phyloP scores from a whole-genome alignment of 2,329 filamentous ascomycete species.

The Aspergillus floridensis region DNA sequence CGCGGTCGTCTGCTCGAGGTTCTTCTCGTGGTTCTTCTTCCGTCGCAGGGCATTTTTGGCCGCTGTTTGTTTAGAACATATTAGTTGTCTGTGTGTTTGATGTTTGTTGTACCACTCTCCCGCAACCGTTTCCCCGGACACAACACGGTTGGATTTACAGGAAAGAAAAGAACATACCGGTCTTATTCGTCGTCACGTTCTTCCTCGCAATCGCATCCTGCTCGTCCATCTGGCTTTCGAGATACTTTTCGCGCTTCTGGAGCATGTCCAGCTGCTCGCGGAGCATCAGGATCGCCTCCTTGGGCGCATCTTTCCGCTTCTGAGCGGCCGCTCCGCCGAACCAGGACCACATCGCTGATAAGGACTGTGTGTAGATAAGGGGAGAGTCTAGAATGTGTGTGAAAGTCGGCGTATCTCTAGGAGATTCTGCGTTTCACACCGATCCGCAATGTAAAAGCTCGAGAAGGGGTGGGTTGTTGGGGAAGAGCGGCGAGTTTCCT shows the following conservation, averaged over 20 bases:
- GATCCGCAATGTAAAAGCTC: background rate
- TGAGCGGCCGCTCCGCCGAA: conserved; percentile 80
- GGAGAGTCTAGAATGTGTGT: background rate
- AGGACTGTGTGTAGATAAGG: background rate
- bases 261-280: conserved; percentile 94
- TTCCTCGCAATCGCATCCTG: conserved; percentile 87
- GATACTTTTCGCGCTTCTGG: conserved; percentile 89
- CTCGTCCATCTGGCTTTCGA: conserved; percentile 89
- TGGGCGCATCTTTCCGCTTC: conserved; percentile 89
- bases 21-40: conserved; percentile 92
- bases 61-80: conserved; percentile 52
- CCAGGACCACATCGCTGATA: conserved; percentile 70
- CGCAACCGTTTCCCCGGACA: no score
- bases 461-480: background rate
- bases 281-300: conserved; percentile 90
- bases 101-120: background rate
- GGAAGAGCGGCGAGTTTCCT: background rate
- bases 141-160: no score
- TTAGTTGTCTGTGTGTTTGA: background rate
- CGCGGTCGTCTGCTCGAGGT: conserved; percentile 81
- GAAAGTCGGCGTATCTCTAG: background rate
- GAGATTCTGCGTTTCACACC: background rate
- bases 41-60: conserved; percentile 86
- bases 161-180: conserved; percentile 58
- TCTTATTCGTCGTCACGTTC: conserved; percentile 85